Evolutionary conservation across 2,329 filamentous ascomycete species (phyloP), one percentile per base, ranked within the genome.

Genomic region (Nemania sp.): DNA sequence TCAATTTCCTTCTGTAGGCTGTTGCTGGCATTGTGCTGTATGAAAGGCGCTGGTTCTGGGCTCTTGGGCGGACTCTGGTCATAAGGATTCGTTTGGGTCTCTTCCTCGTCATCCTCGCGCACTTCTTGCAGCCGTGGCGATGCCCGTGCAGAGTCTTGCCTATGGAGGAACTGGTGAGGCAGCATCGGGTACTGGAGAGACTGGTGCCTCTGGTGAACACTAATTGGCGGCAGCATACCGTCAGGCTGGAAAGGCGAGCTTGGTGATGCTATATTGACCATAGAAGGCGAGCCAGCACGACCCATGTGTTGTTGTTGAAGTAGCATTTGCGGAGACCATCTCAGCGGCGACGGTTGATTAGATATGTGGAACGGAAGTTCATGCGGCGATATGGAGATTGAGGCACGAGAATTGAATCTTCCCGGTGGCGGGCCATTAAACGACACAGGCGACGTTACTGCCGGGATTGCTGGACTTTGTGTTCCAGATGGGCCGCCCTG

Each of bases 1-100:
- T 94, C 88, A 51, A 95, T 87, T 62, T 94, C 91, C 57, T 86
- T 87, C 68, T 96, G 91, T 20, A 96, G 79, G 40, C 84, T 90
- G 59, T 86, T 81, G 64, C 87, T 91, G 34, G 90, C 79, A 62
- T 91, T 91, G 63, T 92, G 88, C 41, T 74, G 71, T 47, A 79
- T 73, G 40, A 75, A 75, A 41, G 72, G 71, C 9, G 63, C 51
- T 8, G 79, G 75, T 62, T 85, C 80, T 0, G 81, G 78, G 0
- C 79, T 81, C 64, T 79, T 81, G 1, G 79, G 81, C 8, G 76
- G 77, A 52, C 75, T 81, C 70, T 82, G 79, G 26, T 69, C 68
- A 34, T 69, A 70, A 2, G 68, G 68, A 30, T 70, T 70, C 62
- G 66, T 73, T 22, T 68, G 64, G 1, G 72, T 69, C 54, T 89